Evolutionary conservation across 140 eudicot species (phyloP).

Genomic region (Ambrosia hybrid): DNA sequence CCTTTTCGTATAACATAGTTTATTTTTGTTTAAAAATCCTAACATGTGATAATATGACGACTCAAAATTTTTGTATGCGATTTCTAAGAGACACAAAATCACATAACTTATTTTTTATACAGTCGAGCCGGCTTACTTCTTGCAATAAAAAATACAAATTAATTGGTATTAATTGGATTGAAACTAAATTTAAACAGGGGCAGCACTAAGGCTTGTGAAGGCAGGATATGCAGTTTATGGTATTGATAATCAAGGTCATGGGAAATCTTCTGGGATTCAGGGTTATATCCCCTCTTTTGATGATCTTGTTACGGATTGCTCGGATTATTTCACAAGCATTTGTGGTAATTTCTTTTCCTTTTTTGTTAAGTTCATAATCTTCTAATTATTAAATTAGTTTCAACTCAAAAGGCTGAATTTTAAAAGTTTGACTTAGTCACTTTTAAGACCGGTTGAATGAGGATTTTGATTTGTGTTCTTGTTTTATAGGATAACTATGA

Average conservation of each 20-base stretch:
- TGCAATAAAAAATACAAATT: too few relatives aligned
- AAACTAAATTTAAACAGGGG: constrained; percentile 37
- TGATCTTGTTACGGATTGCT: constrained; percentile 70
- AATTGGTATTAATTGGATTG: neutral
- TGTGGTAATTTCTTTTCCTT: constrained; percentile 46
- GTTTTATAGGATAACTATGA: constrained; percentile 21
- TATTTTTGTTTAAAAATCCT: neutral
- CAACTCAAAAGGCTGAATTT: constrained; percentile 13
- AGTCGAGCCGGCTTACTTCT: neutral
- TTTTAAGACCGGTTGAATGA: constrained; percentile 7
- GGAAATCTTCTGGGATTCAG: constrained; percentile 77
- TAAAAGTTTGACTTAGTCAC: constrained; percentile 23
- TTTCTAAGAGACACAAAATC: too few relatives aligned
- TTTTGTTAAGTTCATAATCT: neutral
- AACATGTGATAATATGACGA: too few relatives aligned
- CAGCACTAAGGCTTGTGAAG: constrained; percentile 69
- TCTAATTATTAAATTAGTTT: neutral
- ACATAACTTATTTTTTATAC: too few relatives aligned
- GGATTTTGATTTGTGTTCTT: constrained; percentile 26
- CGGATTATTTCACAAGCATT: constrained; percentile 60
- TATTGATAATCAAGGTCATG: constrained; percentile 88
- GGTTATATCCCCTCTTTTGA: constrained; percentile 70
- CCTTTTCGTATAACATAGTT: neutral
- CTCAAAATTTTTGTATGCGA: neutral
- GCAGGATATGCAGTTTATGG: constrained; percentile 90